Evolutionary conservation across 306 rosid species (phyloP).

Genomic region (Abrus pulchellus): DNA sequence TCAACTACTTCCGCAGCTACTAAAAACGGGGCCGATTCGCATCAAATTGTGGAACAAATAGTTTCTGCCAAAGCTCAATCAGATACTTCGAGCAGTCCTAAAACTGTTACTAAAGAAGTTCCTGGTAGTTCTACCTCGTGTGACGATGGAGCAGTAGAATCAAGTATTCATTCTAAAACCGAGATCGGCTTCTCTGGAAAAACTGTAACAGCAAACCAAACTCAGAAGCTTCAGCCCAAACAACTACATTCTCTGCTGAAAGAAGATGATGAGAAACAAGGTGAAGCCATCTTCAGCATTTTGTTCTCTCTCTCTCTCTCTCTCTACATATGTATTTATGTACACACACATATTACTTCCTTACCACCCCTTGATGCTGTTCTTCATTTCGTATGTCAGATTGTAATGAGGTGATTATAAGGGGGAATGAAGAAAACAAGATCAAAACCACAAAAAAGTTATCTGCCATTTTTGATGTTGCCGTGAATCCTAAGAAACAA

Average conservation of each 20-base stretch:
- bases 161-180: conserved; percentile 48
- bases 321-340: background rate
- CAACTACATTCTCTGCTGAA: conserved; percentile 50
- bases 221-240: conserved; percentile 52
- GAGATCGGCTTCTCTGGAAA: conserved; percentile 45
- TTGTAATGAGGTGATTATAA: conserved; percentile 37
- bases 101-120: conserved; percentile 39
- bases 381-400: conserved; percentile 52
- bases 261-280: conserved; percentile 55
- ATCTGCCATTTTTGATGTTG: conserved; percentile 45
- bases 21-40: conserved; percentile 45
- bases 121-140: conserved; percentile 33
- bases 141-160: conserved; percentile 41
- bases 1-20: conserved; percentile 42
- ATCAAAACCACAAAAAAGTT: conserved; percentile 53
- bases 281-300: conserved; percentile 50
- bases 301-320: conserved; percentile 10
- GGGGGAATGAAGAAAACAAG: conserved; percentile 49
- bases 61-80: conserved; percentile 47
- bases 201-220: conserved; percentile 49
- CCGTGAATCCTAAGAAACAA: conserved; percentile 55
- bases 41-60: conserved; percentile 37
- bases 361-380: conserved; percentile 21
- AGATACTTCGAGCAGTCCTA: conserved; percentile 48
- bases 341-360: conserved; percentile 3